A percentile compares a stretch with the other conserved stretches of the same genome.
Conservation (phyloP, 345 rosid species). For the Kandelia obovata region DNA sequence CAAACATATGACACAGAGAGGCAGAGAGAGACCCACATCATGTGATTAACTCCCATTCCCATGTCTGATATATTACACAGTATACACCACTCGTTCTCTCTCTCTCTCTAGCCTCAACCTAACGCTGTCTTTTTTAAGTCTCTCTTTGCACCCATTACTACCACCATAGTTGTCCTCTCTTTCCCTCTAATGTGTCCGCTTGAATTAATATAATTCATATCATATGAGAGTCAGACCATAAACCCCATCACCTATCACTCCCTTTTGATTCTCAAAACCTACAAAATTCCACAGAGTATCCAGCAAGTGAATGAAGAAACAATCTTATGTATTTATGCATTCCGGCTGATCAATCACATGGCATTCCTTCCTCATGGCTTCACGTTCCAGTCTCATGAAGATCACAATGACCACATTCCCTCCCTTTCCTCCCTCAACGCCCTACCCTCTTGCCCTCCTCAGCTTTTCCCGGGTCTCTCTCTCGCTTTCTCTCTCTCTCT, state of each 20-base stretch:
- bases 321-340: constrained; percentile 1
- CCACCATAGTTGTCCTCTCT: constrained; percentile 24
- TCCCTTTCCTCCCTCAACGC: constrained; percentile 52
- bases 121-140: constrained; percentile 32
- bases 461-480: constrained; percentile 56
- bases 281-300: background rate
- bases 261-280: constrained; percentile 1
- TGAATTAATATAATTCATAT: constrained; percentile 19
- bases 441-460: constrained; percentile 67
- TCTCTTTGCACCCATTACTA: constrained; percentile 30
- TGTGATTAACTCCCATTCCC: constrained; percentile 32
- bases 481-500: background rate
- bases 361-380: constrained; percentile 67
- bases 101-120: constrained; percentile 17
- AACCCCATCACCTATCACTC: background rate
- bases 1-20: constrained; percentile 8
- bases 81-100: constrained; percentile 22
- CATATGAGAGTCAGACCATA: constrained; percentile 19
- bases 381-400: constrained; percentile 66
- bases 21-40: constrained; percentile 24
- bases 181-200: constrained; percentile 16
- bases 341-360: constrained; percentile 30
- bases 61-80: constrained; percentile 29
- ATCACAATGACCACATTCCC: constrained; percentile 45
- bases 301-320: background rate